phyloP scores from a whole-genome alignment of 495 filamentous ascomycete genomes.

The Podospora pseudoanserina region DNA sequence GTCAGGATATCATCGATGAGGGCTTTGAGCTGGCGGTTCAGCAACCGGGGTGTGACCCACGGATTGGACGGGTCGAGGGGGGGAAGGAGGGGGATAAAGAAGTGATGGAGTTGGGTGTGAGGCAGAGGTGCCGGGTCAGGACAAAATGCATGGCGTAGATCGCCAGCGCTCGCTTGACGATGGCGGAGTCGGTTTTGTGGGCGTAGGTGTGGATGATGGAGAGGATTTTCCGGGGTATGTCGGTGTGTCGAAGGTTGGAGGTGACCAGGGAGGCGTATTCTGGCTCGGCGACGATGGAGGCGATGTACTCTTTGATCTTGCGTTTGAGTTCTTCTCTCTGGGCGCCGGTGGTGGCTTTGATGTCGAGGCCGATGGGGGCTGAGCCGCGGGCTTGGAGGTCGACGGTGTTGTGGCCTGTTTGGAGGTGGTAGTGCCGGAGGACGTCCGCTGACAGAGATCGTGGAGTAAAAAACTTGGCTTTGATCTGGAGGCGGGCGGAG shows the following conservation, averaged over 20 bases:
- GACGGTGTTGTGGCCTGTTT: conserved; percentile 29
- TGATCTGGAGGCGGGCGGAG: conserved; percentile 34
- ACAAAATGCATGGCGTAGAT: conserved; percentile 53
- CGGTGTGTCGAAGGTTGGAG: conserved; percentile 37
- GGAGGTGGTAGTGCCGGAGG: conserved; percentile 44
- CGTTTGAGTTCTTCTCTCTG: conserved; percentile 40
- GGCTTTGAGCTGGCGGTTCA: conserved; percentile 52
- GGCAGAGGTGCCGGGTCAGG: conserved; percentile 46
- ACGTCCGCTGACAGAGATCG: conserved; percentile 36
- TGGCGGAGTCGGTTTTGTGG: conserved; percentile 32
- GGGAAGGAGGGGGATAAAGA: conserved; percentile 29
- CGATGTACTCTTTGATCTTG: conserved; percentile 41
- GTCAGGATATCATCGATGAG: conserved; percentile 48
- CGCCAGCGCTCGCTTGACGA: conserved; percentile 44
- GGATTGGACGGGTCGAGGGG: conserved; percentile 32
- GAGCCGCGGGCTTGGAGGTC: conserved; percentile 36
- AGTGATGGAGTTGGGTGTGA: conserved; percentile 38
- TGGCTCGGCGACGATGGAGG: conserved; percentile 40
- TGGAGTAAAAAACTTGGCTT: conserved; percentile 47
- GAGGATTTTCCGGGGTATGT: conserved; percentile 41
- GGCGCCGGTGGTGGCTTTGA: conserved; percentile 13
- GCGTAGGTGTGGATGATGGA: conserved; percentile 42
- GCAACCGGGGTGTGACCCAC: conserved; percentile 46
- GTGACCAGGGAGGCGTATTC: conserved; percentile 45
- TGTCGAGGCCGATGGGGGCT: conserved; percentile 45